These are phyloP conservation scores for Botrytis fabae DNA, from an alignment of 2,329 filamentous ascomycete species.

Conservation along the genomic window DNA sequence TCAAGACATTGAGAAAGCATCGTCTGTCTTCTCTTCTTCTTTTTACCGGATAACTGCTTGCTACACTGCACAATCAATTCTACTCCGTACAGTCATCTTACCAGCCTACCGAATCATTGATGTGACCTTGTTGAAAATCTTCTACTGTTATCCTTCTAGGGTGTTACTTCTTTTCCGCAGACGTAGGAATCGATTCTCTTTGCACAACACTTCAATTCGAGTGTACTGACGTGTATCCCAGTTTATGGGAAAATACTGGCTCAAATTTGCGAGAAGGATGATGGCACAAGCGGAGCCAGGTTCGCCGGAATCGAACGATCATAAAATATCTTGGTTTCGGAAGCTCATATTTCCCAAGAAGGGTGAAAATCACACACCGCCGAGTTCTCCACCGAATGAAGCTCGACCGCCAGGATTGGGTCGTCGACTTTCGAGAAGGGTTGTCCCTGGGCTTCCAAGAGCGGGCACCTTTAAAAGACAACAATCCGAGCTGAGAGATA, in stretches of 20 bases:
- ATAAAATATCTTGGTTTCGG: constrained; percentile 38
- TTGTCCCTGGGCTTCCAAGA: constrained; percentile 77
- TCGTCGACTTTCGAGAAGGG: constrained; percentile 49
- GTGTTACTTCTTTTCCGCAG: constrained; percentile 6
- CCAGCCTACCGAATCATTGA: constrained; percentile 27
- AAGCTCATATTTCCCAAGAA: constrained; percentile 38
- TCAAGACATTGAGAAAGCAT: constrained; percentile 32
- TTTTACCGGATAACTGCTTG: constrained; percentile 35
- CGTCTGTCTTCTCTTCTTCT: constrained; percentile 33
- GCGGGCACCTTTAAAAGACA: constrained; percentile 79
- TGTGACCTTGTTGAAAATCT: background rate
- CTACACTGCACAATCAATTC: constrained; percentile 27
- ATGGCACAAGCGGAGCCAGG: constrained; percentile 32
- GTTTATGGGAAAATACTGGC: constrained; percentile 19
- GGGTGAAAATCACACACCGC: constrained; percentile 30
- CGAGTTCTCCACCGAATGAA: constrained; percentile 28
- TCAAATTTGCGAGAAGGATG: background rate
- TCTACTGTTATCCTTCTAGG: background rate
- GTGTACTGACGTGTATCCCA: constrained; percentile 15
- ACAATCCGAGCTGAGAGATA: constrained; percentile 75
- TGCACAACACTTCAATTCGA: background rate
- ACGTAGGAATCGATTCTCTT: constrained; percentile 20
- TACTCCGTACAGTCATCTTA: constrained; percentile 28
- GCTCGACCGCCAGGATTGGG: constrained; percentile 34
- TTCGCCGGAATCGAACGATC: constrained; percentile 37